Base-by-base conservation (phyloP, 2,329 filamentous ascomycete genomes). In the Pseudogymnoascus sp. region DNA sequence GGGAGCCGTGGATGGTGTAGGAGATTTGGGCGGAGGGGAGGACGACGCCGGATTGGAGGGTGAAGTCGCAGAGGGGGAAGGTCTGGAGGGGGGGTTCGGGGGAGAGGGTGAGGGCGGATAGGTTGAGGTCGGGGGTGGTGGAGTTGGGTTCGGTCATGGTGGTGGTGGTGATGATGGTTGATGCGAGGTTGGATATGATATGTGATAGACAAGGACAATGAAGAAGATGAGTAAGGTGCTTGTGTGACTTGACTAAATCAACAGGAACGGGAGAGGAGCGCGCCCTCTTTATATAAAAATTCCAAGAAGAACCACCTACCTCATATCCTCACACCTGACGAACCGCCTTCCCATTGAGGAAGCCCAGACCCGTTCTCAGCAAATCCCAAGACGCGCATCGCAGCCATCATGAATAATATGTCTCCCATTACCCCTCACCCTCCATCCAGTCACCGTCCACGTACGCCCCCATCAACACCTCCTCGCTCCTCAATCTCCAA, bases 1-100 rank as follows among this genome's bases (percentile, higher is more conserved):
- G 73, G 64, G 86, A 79, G 19, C 90, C 90, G 68, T 89, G 88
- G 0, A 89, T 90, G 75, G 89, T 92, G 79, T 90, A 93, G 14
- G 89, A 88, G 63, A 93, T 85, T 70, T 84, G 83, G 1, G 90
- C 90, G 68, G 83, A 74, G 1, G 82, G 79, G 16, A 93, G 80
- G 5, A 76, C 79, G n/a, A 78, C 79, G 41, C 88, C 88, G 25
- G 81, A 85, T 70, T 88, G 83, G 2, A 93, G 83, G 66, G 81
- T 76, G 78, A 88, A 90, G 74, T 89, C 81, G 16, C 87, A 88
- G 0, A 90, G 79, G 23, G 80, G 74, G 71, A 81, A 88, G 1
- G 75, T 83, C 63, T 84, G 63, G 7, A 72, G 28, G 19, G 54
- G 28, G 1, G 54, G 37, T 43, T 39, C 61, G 6, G 39, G 23